These are phyloP conservation scores for Penicillium olsonii DNA, from an alignment of 2,329 filamentous ascomycete species.

Conservation along the genomic window DNA sequence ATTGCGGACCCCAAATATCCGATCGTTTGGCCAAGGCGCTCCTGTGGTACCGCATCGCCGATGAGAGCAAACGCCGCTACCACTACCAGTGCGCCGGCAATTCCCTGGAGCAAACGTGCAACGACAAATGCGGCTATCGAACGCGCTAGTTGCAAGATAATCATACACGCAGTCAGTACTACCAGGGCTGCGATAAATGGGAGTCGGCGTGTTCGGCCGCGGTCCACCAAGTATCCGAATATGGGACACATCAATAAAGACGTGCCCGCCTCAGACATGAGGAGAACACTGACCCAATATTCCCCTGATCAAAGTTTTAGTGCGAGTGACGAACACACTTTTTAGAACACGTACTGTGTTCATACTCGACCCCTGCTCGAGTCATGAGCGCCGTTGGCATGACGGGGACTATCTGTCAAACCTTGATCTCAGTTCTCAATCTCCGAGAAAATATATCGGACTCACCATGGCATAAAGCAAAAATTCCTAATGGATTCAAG, in stretches of 20 bases:
- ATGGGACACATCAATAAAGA: conserved; percentile 30
- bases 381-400: conserved; percentile 30
- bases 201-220: conserved; percentile 48
- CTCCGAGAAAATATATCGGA: background rate
- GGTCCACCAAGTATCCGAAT: conserved; percentile 32
- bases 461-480: conserved; percentile 35
- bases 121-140: conserved; percentile 52
- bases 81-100: conserved; percentile 61
- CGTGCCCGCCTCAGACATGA: conserved; percentile 31
- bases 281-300: conserved; percentile 32
- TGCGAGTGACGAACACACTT: background rate
- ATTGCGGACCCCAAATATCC: conserved; percentile 60
- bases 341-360: conserved; percentile 23
- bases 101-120: conserved; percentile 59
- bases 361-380: conserved; percentile 25
- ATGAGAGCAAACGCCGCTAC: conserved; percentile 61
- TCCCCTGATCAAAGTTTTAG: conserved; percentile 19
- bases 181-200: conserved; percentile 61
- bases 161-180: conserved; percentile 55
- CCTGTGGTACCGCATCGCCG: conserved; percentile 58
- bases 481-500: conserved; percentile 22
- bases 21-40: conserved; percentile 62
- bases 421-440: background rate
- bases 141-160: conserved; percentile 55
- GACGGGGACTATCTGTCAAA: conserved; percentile 31